Percentiles rank a stretch among this genome's conserved stretches.
Conservation (phyloP, 106 monocot species). For the Agapanthus africanus region DNA sequence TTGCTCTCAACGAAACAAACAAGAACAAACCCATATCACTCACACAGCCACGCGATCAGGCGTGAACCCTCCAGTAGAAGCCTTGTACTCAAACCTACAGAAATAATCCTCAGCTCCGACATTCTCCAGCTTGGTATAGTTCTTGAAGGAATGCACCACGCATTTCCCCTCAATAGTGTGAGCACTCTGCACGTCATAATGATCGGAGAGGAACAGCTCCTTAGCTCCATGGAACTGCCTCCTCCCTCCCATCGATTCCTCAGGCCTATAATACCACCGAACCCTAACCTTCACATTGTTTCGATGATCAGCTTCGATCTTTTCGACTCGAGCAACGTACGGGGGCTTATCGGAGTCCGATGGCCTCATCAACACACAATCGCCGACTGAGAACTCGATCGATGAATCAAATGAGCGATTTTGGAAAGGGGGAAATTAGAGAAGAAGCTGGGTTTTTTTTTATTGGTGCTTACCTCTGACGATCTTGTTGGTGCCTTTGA, state of each 20-base stretch:
- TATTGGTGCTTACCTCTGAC: slow-evolving; percentile 28
- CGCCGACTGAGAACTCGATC: slow-evolving; percentile 25
- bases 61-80: slow-evolving; percentile 25
- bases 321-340: slow-evolving; percentile 23
- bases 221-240: slow-evolving; percentile 26
- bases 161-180: slow-evolving; percentile 29
- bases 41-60: slow-evolving; percentile 29
- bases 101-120: slow-evolving; percentile 23
- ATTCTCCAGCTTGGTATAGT: slow-evolving; percentile 29
- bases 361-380: slow-evolving; percentile 30
- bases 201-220: slow-evolving; percentile 24
- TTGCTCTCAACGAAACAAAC: no score
- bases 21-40: neutral
- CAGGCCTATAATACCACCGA: slow-evolving; percentile 30
- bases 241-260: slow-evolving; percentile 24
- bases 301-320: slow-evolving; percentile 24
- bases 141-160: slow-evolving; percentile 28
- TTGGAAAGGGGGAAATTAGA: no score
- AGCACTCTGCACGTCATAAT: slow-evolving; percentile 29
- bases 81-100: slow-evolving; percentile 30
- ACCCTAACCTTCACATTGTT: slow-evolving; percentile 27
- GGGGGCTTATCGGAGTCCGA: slow-evolving; percentile 29
- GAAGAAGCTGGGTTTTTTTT: neutral
- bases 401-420: no score
- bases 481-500: slow-evolving; percentile 31